These are phyloP conservation scores for Grigorovia jiainica DNA, from an alignment of 805 yeast species.

Conservation along the genomic window DNA sequence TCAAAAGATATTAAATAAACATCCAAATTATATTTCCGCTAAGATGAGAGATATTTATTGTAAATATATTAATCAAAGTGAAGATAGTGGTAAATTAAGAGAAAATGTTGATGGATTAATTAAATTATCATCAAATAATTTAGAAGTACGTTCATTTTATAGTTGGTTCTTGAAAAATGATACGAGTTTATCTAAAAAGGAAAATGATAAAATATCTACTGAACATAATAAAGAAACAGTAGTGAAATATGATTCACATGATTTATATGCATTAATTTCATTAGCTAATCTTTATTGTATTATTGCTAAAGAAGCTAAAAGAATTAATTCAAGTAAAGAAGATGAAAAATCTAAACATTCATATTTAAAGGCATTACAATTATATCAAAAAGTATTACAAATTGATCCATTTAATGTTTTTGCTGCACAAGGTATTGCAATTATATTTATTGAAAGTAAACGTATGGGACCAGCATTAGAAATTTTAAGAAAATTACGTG, in stretches of 20 bases:
- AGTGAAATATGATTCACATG: conserved; percentile 76
- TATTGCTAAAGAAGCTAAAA: conserved; percentile 69
- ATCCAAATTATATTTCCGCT: conserved; percentile 70
- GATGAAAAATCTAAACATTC: conserved; percentile 55
- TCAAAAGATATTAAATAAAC: conserved; percentile 41
- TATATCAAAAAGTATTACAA: conserved; percentile 79
- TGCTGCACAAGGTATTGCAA: conserved; percentile 97
- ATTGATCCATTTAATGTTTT: conserved; percentile 79
- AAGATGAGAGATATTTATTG: conserved; percentile 60
- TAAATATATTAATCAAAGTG: conserved; percentile 38
- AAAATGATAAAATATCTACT: conserved; percentile 50
- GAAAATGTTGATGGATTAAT: conserved; percentile 49
- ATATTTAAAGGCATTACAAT: conserved; percentile 82
- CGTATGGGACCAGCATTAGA: conserved; percentile 71
- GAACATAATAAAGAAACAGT: conserved; percentile 78
- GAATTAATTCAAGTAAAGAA: conserved; percentile 29
- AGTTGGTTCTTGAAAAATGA: conserved; percentile 74
- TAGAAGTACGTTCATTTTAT: conserved; percentile 83
- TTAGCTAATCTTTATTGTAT: conserved; percentile 79
- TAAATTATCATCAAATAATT: conserved; percentile 43
- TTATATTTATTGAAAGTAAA: conserved; percentile 79
- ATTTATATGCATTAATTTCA: conserved; percentile 78
- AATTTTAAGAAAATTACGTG: conserved; percentile 80
- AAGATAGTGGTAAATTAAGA: conserved; percentile 5
- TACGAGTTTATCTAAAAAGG: conserved; percentile 33